A percentile compares a stretch with the other conserved stretches of the same genome.
These are phyloP conservation scores for Xylaria sp. DNA, from an alignment of 2,329 filamentous ascomycete genomes.

Conservation along the genomic window DNA sequence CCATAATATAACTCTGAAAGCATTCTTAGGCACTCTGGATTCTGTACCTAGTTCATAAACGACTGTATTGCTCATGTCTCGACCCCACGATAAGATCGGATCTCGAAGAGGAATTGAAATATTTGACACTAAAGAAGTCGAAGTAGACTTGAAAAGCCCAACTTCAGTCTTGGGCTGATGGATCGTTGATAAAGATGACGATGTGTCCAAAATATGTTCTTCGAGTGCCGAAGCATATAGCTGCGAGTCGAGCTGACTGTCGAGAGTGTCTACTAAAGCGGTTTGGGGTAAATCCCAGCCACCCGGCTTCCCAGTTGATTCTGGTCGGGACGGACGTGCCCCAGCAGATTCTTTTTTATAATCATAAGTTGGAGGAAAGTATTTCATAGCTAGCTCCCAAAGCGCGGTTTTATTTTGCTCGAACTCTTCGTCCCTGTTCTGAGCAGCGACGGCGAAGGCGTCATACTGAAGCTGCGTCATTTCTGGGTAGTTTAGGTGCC, in stretches of 20 bases:
- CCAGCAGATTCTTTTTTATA: conserved; percentile 36
- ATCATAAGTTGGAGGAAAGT: conserved; percentile 61
- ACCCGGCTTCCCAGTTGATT: conserved; percentile 42
- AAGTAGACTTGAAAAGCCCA: conserved; percentile 72
- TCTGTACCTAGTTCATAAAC: conserved; percentile 72
- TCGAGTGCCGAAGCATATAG: conserved; percentile 53
- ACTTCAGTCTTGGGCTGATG: conserved; percentile 57
- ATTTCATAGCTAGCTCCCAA: conserved; percentile 67
- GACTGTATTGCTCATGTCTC: conserved; percentile 73
- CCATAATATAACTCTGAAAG: conserved; percentile 81
- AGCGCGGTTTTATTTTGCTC: conserved; percentile 60
- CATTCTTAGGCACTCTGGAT: conserved; percentile 80
- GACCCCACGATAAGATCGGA: conserved; percentile 80
- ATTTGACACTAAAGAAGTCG: conserved; percentile 71
- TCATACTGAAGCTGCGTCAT: conserved; percentile 70
- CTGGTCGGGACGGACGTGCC: conserved; percentile 35
- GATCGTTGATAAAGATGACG: conserved; percentile 50
- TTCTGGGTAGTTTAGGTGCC: conserved; percentile 71
- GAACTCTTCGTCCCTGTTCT: conserved; percentile 63
- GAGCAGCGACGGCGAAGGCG: conserved; percentile 64
- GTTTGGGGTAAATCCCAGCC: conserved; percentile 45
- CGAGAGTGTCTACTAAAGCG: conserved; percentile 38
- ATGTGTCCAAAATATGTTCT: conserved; percentile 52
- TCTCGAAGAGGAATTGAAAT: conserved; percentile 73
- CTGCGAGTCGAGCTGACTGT: conserved; percentile 47